Evolutionary conservation across 306 rosid genomes (phyloP).

Genomic region (Glycine tomentella): DNA sequence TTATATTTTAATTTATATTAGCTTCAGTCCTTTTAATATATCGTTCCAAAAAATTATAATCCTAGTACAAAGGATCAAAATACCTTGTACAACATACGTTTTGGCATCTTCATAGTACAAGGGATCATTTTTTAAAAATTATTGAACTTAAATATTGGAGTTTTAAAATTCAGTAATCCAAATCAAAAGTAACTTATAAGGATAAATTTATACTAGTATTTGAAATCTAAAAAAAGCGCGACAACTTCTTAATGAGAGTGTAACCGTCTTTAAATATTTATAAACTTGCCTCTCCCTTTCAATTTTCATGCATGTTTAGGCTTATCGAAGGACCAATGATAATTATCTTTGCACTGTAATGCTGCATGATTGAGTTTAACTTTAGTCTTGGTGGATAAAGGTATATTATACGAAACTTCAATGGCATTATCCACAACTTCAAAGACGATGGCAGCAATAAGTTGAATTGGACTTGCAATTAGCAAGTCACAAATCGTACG

Average conservation of each 20-base stretch:
- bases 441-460: not conserved
- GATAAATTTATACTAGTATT: not conserved
- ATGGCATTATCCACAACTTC: not conserved
- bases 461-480: slow-evolving; percentile 3
- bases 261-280: not conserved
- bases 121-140: not conserved
- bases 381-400: not conserved
- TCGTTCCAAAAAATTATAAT: not conserved
- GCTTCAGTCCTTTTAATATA: not conserved
- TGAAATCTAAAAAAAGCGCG: not conserved
- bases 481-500: not conserved
- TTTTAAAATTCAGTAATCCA: not conserved
- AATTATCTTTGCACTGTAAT: not conserved
- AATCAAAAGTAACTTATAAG: not conserved
- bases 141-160: not conserved
- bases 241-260: not conserved
- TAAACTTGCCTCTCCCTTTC: not conserved
- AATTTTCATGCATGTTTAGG: slow-evolving; percentile 11
- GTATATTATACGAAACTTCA: not conserved
- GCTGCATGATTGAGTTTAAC: slow-evolving; percentile 15
- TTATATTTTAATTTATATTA: not conserved
- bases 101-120: not conserved
- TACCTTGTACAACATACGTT: too few relatives aligned
- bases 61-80: too few relatives aligned
- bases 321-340: not conserved